A percentile compares a stretch with the other conserved stretches of the same genome.
These are phyloP conservation scores for Pseudonitzschia pungens DNA, from an alignment of 108 stramenopile genomes.

Conservation along the genomic window DNA sequence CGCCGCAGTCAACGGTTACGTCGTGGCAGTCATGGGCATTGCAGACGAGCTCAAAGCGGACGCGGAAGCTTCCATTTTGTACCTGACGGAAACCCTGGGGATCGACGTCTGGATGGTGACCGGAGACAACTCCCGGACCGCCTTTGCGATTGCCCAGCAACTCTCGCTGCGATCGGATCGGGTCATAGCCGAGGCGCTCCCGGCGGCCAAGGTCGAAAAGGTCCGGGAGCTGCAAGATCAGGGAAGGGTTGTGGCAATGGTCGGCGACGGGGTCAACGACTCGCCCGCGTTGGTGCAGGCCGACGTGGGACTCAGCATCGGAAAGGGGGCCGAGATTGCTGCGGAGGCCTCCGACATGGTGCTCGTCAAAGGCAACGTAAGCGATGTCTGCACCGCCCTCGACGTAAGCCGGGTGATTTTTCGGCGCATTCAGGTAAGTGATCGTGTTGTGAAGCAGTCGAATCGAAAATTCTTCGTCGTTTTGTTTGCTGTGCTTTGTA, in stretches of 20 bases:
- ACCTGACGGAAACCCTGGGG: conserved; percentile 60
- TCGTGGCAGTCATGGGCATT: conserved; percentile 81
- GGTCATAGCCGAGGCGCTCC: conserved; percentile 91
- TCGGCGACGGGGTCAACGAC: conserved; percentile 99
- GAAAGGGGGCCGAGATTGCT: conserved; percentile 95
- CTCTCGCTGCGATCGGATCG: conserved; percentile 65
- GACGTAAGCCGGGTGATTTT: conserved; percentile 89
- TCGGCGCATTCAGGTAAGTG: conserved; percentile 84
- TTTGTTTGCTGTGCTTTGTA: neutral
- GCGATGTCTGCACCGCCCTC: conserved; percentile 89
- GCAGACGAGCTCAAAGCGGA: conserved; percentile 80
- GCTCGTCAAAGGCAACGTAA: conserved; percentile 82
- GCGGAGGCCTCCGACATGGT: conserved; percentile 97
- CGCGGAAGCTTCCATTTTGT: conserved; percentile 66
- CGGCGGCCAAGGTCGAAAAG: conserved; percentile 77
- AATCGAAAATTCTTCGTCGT: neutral
- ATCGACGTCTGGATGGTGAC: conserved; percentile 97
- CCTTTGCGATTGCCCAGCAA: conserved; percentile 79
- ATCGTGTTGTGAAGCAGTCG: conserved; percentile 26
- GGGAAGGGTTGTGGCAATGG: conserved; percentile 85
- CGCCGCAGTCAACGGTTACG: conserved; percentile 64
- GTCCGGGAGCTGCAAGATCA: conserved; percentile 72
- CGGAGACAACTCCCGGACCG: conserved; percentile 91
- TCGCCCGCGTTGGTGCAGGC: conserved; percentile 91
- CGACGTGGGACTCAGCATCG: conserved; percentile 96